Percentiles rank a stretch among this genome's conserved stretches.
phyloP scores from a whole-genome alignment of 1,284 basidiomycete species.

The Ceraceosorus guamensis region DNA sequence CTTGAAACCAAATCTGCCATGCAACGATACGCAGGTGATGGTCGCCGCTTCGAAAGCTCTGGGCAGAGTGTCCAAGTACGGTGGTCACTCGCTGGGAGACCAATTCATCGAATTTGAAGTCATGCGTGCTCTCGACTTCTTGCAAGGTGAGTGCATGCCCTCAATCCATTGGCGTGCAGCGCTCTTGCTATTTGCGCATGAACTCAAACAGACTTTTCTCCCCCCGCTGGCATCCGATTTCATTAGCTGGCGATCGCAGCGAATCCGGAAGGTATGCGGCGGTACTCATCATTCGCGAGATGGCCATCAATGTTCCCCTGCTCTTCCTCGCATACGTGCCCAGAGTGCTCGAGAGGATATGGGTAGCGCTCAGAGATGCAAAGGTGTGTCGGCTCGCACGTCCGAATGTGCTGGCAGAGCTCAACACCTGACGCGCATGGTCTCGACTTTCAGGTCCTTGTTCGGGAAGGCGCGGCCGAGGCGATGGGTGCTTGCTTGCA shows the following conservation, averaged over 20 bases:
- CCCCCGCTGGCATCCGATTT: not conserved
- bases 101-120: constrained; percentile 80
- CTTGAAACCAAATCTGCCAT: constrained; percentile 74
- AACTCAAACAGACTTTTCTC: not conserved
- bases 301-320: constrained; percentile 44
- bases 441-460: constrained; percentile 18
- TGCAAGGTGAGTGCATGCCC: constrained; percentile 45
- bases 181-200: not conserved
- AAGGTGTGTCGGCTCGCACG: constrained; percentile 6
- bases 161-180: too few relatives aligned
- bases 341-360: constrained; percentile 43
- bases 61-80: constrained; percentile 71
- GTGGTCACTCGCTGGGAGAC: constrained; percentile 73
- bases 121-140: constrained; percentile 67
- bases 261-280: constrained; percentile 48
- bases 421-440: not conserved
- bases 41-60: constrained; percentile 76
- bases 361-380: constrained; percentile 44
- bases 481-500: constrained; percentile 46
- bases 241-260: constrained; percentile 49
- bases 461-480: constrained; percentile 44
- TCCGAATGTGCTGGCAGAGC: too few relatives aligned
- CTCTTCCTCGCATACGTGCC: constrained; percentile 45
- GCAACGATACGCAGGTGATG: constrained; percentile 78
- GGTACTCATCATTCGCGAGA: constrained; percentile 47